Base-by-base conservation (phyloP, 1,139 yeast genomes). In the Blastobotrys capitulatus region DNA sequence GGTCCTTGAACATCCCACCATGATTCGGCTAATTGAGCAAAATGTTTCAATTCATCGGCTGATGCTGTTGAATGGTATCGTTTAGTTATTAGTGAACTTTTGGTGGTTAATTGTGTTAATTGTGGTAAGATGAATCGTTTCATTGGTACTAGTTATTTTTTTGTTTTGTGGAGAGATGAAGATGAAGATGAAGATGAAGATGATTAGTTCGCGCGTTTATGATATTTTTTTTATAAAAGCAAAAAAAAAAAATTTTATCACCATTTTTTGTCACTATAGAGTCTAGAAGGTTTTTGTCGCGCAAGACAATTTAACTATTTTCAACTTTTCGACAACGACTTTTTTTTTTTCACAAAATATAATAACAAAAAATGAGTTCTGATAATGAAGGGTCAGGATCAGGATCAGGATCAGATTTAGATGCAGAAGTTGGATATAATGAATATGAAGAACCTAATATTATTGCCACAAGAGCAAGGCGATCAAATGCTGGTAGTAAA, bases 1-100 rank as follows among this genome's bases (percentile, higher is more conserved):
- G 97, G 86, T 0, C 98, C 98, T 56, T 83, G 72, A 16, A 86
- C 83, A 62, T 94, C 96, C 98, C 99, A 92, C 99, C 98, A 92
- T 22, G 87, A 70, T 13, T 84, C 76, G 1, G 99, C 98, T 46
- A 92, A 72, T 34, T 82, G 79, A 58, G 86, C 82, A 68, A 92
- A 92, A 67, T 94, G 98, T 15, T 76, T 67, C 64, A 83, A 73
- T 65, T 92, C 97, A 37, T 74, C 75, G 8, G 66, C 53, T 13
- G 62, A 57, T 4, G 64, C 59, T n/a, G 58, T 51, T 1, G 57
- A 54, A 12, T 34, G 38, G 38, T 45, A 36, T 15, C 49, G 38
- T 32, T 37, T 19, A 29, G 43, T 32, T 1, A 13, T 36, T 25
- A 20, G 16, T n/a, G n/a, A n/a, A n/a, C n/a, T n/a, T n/a, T n/a